Evolutionary conservation across 2,329 filamentous ascomycete species (phyloP).

Genomic region (Hymenoscyphus salicellus): DNA sequence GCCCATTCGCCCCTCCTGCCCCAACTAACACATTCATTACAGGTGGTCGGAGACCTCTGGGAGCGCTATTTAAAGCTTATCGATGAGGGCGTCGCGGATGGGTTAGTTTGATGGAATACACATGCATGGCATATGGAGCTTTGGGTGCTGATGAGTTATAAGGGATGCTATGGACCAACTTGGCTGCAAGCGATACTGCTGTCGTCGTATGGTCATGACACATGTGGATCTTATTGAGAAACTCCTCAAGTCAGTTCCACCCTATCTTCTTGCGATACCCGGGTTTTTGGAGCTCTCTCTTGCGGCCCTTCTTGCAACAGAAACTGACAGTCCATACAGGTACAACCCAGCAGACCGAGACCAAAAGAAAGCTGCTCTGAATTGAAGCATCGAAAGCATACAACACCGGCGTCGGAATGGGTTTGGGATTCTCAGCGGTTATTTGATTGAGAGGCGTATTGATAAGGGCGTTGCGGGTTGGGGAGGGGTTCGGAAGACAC

Average conservation of each 20-base stretch:
- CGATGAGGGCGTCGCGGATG: constrained; percentile 71
- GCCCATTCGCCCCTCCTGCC: constrained; percentile 14
- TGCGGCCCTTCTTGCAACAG: neutral
- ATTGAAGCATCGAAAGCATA: constrained; percentile 18
- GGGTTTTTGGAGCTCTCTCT: neutral
- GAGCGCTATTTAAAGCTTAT: constrained; percentile 90
- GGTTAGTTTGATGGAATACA: constrained; percentile 50
- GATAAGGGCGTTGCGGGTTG: constrained; percentile 25
- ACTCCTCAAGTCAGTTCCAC: constrained; percentile 70
- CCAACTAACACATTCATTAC: constrained; percentile 15
- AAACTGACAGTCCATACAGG: constrained; percentile 32
- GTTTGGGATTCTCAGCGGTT: constrained; percentile 18
- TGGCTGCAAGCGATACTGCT: constrained; percentile 94
- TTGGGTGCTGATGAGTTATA: constrained; percentile 18
- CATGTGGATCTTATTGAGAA: constrained; percentile 99
- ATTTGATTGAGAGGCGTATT: constrained; percentile 22
- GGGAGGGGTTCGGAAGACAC: constrained; percentile 15
- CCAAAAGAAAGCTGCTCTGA: constrained; percentile 39
- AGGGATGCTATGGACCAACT: constrained; percentile 96
- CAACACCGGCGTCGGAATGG: constrained; percentile 28
- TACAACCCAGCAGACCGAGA: constrained; percentile 50
- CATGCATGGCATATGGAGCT: neutral
- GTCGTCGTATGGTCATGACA: constrained; percentile 98
- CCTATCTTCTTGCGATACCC: neutral
- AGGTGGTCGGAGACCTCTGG: constrained; percentile 98